A percentile compares a stretch with the other conserved stretches of the same genome.
phyloP scores from a whole-genome alignment of 257 asterid genomes.

The Rauvolfia tetraphylla region DNA sequence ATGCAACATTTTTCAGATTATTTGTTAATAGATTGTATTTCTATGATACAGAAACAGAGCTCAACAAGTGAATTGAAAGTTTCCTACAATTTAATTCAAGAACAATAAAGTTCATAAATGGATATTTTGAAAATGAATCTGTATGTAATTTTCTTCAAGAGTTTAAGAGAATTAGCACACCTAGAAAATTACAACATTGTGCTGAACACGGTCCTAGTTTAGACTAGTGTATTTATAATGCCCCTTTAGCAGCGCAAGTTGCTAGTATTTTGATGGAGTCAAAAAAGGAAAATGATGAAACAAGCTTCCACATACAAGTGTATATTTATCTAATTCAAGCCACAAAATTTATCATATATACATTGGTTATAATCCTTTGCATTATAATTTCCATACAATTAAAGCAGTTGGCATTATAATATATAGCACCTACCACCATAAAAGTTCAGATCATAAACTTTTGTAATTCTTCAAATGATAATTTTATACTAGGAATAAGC shows the following conservation, averaged over 20 bases:
- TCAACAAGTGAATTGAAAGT: too few species aligned
- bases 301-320: background rate
- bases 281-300: background rate
- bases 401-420: background rate
- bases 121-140: too few species aligned
- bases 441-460: too few species aligned
- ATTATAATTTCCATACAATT: background rate
- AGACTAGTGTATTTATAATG: too few species aligned
- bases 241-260: background rate
- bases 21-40: too few species aligned
- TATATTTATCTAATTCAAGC: background rate
- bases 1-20: too few species aligned
- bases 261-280: background rate
- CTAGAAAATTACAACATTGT: background rate
- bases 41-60: too few species aligned
- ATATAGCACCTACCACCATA: background rate
- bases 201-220: too few species aligned
- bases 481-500: too few species aligned
- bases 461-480: too few species aligned
- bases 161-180: background rate
- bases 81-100: too few species aligned
- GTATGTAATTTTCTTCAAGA: background rate
- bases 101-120: too few species aligned
- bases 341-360: background rate
- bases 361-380: background rate